Percentiles rank a stretch among this genome's conserved stretches.
Conservation (phyloP, 768 basidiomycete genomes). For the Amanita pseudoporphyria region DNA sequence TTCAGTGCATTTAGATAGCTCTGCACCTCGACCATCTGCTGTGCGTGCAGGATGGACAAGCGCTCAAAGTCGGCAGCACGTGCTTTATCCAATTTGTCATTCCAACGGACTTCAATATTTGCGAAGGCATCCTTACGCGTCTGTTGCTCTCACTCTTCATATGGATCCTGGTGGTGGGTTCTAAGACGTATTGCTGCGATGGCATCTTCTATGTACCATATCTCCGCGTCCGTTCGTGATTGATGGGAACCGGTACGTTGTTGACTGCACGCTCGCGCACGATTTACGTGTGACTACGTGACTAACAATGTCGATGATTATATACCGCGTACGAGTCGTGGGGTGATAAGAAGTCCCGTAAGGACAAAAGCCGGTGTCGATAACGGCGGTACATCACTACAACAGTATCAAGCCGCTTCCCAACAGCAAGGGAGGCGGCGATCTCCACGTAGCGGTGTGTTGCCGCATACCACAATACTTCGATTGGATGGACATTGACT, state of each 20-base stretch:
- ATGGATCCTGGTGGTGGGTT: constrained; percentile 43
- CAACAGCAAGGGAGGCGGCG: neutral
- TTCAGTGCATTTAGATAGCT: constrained; percentile 31
- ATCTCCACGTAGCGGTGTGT: constrained; percentile 3
- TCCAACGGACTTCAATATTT: constrained; percentile 20
- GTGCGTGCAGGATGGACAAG: constrained; percentile 31
- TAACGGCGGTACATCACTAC: neutral
- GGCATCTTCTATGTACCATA: constrained; percentile 36
- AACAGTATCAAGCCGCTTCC: neutral
- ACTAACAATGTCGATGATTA: too few species aligned
- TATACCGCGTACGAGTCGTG: too few species aligned
- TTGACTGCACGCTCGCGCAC: too few species aligned
- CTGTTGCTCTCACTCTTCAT: constrained; percentile 47
- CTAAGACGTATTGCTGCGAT: constrained; percentile 42
- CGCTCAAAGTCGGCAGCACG: constrained; percentile 22
- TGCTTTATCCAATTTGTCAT: constrained; percentile 36
- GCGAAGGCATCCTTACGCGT: constrained; percentile 44
- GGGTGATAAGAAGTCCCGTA: too few species aligned
- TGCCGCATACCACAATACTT: constrained; percentile 4
- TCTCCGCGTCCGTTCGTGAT: constrained; percentile 29
- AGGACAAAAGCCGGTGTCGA: too few species aligned
- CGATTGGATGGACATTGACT: neutral
- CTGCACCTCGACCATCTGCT: constrained; percentile 46
- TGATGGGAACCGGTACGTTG: too few species aligned
- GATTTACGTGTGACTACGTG: too few species aligned